These are phyloP conservation scores for Colletotrichum lentis DNA, from an alignment of 2,329 filamentous ascomycete genomes.

Conservation along the genomic window DNA sequence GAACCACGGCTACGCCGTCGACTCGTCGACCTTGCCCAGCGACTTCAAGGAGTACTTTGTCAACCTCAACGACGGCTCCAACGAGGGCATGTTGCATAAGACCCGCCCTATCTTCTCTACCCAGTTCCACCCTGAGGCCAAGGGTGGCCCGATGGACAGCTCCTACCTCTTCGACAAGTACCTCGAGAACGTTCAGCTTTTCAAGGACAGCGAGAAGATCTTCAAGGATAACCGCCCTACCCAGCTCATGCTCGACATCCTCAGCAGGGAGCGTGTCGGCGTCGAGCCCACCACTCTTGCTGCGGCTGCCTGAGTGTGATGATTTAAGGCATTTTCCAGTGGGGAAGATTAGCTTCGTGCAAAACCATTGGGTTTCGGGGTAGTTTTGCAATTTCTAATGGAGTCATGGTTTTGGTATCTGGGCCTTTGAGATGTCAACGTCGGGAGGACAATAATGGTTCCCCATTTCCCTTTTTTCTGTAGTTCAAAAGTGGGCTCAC, in stretches of 20 bases:
- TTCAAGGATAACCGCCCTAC: conserved; percentile 89
- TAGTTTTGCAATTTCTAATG: conserved; percentile 4
- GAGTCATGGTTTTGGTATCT: conserved; percentile 16
- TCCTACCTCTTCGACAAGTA: conserved; percentile 98
- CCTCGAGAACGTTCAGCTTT: conserved; percentile 85
- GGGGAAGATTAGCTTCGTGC: background rate
- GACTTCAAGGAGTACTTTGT: conserved; percentile 99
- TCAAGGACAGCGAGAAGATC: conserved; percentile 82
- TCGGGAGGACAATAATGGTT: background rate
- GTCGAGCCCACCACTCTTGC: conserved; percentile 75
- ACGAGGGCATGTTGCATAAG: conserved; percentile 97
- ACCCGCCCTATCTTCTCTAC: conserved; percentile 96
- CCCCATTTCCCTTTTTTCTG: conserved; percentile 24
- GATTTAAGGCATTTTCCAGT: background rate
- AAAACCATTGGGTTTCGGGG: conserved; percentile 1
- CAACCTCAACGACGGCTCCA: conserved; percentile 96
- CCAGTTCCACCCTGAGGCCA: conserved; percentile 98
- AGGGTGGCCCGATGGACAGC: conserved; percentile 95
- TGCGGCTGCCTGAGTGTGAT: conserved; percentile 51
- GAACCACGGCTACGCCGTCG: conserved; percentile 97
- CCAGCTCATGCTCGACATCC: conserved; percentile 86
- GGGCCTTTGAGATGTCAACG: conserved; percentile 11
- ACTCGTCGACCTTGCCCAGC: conserved; percentile 78
- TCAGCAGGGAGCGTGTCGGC: conserved; percentile 94
- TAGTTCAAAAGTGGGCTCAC: conserved; percentile 14